A percentile compares a stretch with the other conserved stretches of the same genome.
Evolutionary conservation across 257 asterid genomes (phyloP).

Genomic region (Anisodus acutangulus): DNA sequence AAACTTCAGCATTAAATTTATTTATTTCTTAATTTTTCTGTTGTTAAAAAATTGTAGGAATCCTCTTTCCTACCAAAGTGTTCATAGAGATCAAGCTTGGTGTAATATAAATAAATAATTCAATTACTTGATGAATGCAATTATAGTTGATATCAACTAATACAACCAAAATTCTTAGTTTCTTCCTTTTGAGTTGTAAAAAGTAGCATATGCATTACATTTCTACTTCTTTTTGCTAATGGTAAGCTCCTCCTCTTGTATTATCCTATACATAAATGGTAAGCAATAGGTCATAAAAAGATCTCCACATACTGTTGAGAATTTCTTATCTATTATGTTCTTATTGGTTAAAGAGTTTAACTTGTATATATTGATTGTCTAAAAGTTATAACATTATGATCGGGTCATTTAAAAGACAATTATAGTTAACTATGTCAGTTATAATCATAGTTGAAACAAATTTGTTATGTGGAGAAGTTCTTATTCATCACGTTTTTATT

Average conservation of each 20-base stretch:
- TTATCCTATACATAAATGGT: background rate
- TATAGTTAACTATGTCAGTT: background rate
- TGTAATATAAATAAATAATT: too few relatives aligned
- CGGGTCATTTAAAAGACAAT: background rate
- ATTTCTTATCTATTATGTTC: background rate
- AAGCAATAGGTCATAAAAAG: background rate
- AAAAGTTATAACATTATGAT: background rate
- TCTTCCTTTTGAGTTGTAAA: too few relatives aligned
- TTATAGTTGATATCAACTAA: background rate
- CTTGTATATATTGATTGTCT: background rate
- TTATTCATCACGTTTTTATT: background rate
- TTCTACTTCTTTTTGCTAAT: background rate
- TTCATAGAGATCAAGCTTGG: background rate
- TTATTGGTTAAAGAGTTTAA: background rate
- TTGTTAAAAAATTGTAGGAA: background rate
- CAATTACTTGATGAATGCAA: background rate
- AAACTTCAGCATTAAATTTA: background rate
- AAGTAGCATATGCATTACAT: background rate
- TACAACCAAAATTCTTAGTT: too few relatives aligned
- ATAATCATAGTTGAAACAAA: background rate
- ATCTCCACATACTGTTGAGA: background rate
- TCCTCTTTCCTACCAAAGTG: background rate
- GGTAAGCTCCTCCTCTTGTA: background rate
- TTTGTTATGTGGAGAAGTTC: background rate
- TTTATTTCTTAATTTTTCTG: background rate